Evolutionary conservation across 2,329 filamentous ascomycete species (phyloP), one percentile per base, ranked within the genome.

Genomic region (Cladosporium sp.): DNA sequence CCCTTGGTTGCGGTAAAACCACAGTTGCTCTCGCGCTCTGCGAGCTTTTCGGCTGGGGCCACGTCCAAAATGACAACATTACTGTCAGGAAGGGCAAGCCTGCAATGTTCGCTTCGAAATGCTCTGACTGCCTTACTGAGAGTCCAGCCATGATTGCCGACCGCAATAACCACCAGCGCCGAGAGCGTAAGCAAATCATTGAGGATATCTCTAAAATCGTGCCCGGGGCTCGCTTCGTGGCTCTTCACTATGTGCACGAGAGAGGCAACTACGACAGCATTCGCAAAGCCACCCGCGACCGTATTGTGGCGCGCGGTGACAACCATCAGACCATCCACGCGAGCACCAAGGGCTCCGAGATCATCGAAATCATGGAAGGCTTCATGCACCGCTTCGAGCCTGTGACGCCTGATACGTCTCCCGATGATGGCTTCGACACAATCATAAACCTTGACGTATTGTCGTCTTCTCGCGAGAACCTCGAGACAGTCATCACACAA

Each of bases 321-420:
- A 97, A 97, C 63, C 93, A 99, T 68, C 93, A 99, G 71, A 99
- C 93, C 0, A 97, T 99, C 53, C 90, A 93, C 63, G 91, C 92
- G 9, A 76, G 73, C n/a, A 86, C 82, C 40, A 86, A 88, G 50
- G 80, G 86, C 39, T 72, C 78, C 15, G 92, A 96, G 67, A 88
- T 93, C 50, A 76, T 93, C 41, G 81, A 82, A 4, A 95, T 99
- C 60, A 97, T 99, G 93, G 88, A 96, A 60, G 89, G 89, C 3
- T 99, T 99, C 70, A 77, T 99, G 58, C 70, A 80, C 11, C 83
- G 93, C 30, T 97, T 96, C 65, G 87, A 99, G 71, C 80, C 85
- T 17, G 77, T 90, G 52, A 80, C 91, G 57, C 72, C 78, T 1
- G 77, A 82, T 15, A 72, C 71, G 7, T 68, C 72, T n/a, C 91